Evolutionary conservation across 2,329 filamentous ascomycete genomes (phyloP), one percentile per base, ranked within the genome.

Genomic region (Aspergillus calidoustus): DNA sequence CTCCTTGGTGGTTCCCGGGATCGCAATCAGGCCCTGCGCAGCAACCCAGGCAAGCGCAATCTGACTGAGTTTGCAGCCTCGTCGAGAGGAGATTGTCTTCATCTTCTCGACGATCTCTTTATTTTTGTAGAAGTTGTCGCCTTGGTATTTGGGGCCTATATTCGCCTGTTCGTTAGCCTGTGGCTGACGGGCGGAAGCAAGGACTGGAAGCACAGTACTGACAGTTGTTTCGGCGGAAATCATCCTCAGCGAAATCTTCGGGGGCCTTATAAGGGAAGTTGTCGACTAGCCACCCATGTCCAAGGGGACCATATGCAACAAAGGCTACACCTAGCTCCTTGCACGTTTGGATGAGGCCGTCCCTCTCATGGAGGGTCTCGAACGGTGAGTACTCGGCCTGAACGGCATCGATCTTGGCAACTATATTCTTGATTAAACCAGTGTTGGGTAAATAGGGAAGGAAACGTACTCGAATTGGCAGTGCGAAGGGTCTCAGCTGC

Each of bases 231-330:
- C 79, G 74, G 15, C 80, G 75, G 66, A 80, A 81, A 62, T 82
- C 80, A 59, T 74, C 64, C 0, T 71, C 67, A 0, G 74, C 69
- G 65, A 85, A 83, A 62, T 85, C 82, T 7, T 82, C 81, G 0
- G 80, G 80, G 0, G 72, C 71, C 51, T 80, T 74, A 66, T 72
- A 80, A 2, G 69, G 57, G 55, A 81, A 81, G 62, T 80, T 67
- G 54, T 82, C 80, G 0, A 81, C 79, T 1, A 83, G 75, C 78
- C 79, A 81, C 13, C 81, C 81, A 38, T 82, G 79, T 1, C 80
- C 81, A 0, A 82, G 67, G 0, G 81, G 81, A 23, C 80, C 81
- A 53, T 80, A 82, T 0, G 81, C 81, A 0, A 82, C 77, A 51
- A 76, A 82, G 0, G 80, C 76, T 0, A 82, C 67, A 1, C 70